Base-by-base conservation (phyloP, 2,329 filamentous ascomycete species). In the Mycosphaerella arachidis region DNA sequence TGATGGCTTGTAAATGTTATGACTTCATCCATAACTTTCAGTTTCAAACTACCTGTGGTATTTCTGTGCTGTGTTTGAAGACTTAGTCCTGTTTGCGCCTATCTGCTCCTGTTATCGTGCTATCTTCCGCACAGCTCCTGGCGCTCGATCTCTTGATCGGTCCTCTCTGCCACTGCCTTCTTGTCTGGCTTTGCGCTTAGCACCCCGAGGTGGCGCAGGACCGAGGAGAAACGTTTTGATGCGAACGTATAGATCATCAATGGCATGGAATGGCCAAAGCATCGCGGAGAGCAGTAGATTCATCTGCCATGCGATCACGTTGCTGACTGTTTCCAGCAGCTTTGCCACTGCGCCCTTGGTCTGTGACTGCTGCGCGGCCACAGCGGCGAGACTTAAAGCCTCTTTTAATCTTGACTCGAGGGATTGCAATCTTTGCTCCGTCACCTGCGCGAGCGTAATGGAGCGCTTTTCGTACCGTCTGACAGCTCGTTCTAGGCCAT, bases 391-490 rank as follows among this genome's bases (percentile, higher is more conserved):
- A 0, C 89, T 84, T 50, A 96, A 82, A 4, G 91, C 88, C 68
- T 96, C 92, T 62, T 87, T 85, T 13, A 95, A 75, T 37, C 88
- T 82, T 0, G 80, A 78, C 64, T 96, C 89, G 4, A 96, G 79
- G 20, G 86, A 83, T 45, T 85, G 82, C 59, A 97, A 84, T 27
- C 89, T 84, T 8, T 86, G 83, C 65, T 96, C 91, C 2, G 87
- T 90, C 70, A 93, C 88, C 57, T 88, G 82, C 9, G 89, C 83
- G 30, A 92, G 83, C 7, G 92, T 79, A 0, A 88, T 88, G 4
- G 89, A 86, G 68, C 92, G 90, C 77, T 96, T 97, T 77, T 97
- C 93, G 69, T 96, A 96, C 37, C 91, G 86, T 20, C 93, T 84
- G 48, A 97, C 89, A 4, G 93, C 92, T 52, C 93, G 87, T 68